Evolutionary conservation across 805 yeast genomes (phyloP).

Genomic region (Torulaspora gathmanii): DNA sequence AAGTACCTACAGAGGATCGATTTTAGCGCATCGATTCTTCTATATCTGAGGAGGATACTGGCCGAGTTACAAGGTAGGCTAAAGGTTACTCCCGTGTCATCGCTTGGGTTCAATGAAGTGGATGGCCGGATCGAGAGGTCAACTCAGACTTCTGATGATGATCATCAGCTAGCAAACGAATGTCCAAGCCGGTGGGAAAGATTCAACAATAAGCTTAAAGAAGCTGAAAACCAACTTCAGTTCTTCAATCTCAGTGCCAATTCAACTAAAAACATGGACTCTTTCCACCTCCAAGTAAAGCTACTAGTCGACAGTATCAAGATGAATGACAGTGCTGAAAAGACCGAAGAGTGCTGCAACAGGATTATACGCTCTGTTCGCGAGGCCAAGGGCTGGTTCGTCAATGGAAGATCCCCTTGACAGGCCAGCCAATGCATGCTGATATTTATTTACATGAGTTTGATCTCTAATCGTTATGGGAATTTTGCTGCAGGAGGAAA

Average conservation of each 20-base stretch:
- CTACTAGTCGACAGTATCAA: constrained; percentile 22
- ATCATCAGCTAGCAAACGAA: constrained; percentile 11
- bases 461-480: constrained; percentile 3
- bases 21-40: constrained; percentile 30
- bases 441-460: constrained; percentile 4
- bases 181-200: constrained; percentile 13
- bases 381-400: constrained; percentile 40
- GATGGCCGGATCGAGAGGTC: constrained; percentile 32
- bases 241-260: constrained; percentile 23
- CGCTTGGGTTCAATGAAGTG: constrained; percentile 40
- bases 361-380: constrained; percentile 33
- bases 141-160: constrained; percentile 28
- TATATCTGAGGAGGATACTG: constrained; percentile 31
- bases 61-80: constrained; percentile 27
- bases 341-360: constrained; percentile 2
- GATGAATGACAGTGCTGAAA: constrained; percentile 13
- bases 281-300: constrained; percentile 32
- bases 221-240: constrained; percentile 31
- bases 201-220: constrained; percentile 29
- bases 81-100: constrained; percentile 39
- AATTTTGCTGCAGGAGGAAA: constrained; percentile 5
- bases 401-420: constrained; percentile 36
- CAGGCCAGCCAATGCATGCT: not conserved
- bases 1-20: constrained; percentile 41
- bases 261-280: constrained; percentile 21